Evolutionary conservation across 2,329 filamentous ascomycete genomes (phyloP).

Genomic region (Pseudopyrenochaeta lycopersici): DNA sequence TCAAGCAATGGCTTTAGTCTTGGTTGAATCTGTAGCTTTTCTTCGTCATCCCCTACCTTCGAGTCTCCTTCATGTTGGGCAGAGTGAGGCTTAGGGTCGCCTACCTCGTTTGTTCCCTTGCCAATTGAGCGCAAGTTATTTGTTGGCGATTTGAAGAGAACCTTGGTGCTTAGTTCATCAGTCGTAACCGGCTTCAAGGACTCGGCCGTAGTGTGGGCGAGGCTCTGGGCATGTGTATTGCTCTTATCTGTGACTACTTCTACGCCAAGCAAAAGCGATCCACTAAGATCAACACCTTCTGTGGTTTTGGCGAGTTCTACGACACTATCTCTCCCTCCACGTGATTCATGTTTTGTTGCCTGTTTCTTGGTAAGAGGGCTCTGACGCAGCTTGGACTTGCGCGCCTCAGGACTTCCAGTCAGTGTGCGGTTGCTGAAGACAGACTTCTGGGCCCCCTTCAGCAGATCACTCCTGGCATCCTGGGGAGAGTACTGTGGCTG

Average conservation of each 20-base stretch:
- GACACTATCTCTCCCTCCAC: background rate
- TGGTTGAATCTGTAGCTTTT: background rate
- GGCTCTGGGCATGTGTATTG: background rate
- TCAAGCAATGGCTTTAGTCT: background rate
- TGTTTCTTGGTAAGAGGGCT: constrained; percentile 20
- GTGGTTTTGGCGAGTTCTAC: background rate
- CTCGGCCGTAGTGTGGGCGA: background rate
- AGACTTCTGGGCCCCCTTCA: constrained; percentile 12
- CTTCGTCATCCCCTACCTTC: background rate
- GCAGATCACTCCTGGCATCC: constrained; percentile 47
- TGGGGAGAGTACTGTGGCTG: constrained; percentile 43
- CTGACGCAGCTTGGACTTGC: constrained; percentile 24
- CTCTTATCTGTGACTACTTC: background rate
- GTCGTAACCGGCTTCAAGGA: background rate
- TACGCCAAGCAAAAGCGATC: background rate
- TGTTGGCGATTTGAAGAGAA: background rate
- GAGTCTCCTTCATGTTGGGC: background rate
- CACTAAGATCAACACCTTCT: background rate
- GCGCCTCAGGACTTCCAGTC: constrained; percentile 21
- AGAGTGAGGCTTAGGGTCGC: background rate
- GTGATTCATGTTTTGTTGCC: background rate
- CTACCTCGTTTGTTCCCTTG: background rate
- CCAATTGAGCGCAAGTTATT: background rate
- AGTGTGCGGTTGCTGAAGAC: background rate
- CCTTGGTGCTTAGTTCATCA: background rate